A percentile compares a stretch with the other conserved stretches of the same genome.
phyloP scores from a whole-genome alignment of 345 rosid species.

The Microthlaspi erraticum region DNA sequence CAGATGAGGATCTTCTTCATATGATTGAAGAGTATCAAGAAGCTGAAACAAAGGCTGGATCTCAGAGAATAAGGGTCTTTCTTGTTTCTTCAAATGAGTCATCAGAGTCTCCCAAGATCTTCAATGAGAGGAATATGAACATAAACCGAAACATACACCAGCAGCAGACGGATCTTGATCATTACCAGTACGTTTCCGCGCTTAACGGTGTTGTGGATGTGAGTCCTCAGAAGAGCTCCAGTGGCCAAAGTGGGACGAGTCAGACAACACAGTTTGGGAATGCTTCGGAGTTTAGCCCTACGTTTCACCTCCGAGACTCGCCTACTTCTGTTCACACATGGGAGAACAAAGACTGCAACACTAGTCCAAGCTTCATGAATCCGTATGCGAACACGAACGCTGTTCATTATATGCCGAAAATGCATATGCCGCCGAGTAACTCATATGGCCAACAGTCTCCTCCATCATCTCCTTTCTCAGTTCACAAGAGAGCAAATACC shows the following conservation, averaged over 20 bases:
- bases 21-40: slow-evolving; percentile 86
- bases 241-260: slow-evolving; percentile 55
- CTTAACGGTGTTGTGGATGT: slow-evolving; percentile 66
- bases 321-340: slow-evolving; percentile 52
- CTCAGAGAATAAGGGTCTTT: slow-evolving; percentile 77
- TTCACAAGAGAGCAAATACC: slow-evolving; percentile 49
- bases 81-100: slow-evolving; percentile 60
- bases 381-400: slow-evolving; percentile 44
- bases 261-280: slow-evolving; percentile 56
- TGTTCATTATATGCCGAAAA: slow-evolving; percentile 43
- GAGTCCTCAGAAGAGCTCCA: slow-evolving; percentile 57
- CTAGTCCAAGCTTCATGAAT: slow-evolving; percentile 50
- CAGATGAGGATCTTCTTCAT: slow-evolving; percentile 80
- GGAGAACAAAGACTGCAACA: slow-evolving; percentile 54
- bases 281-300: slow-evolving; percentile 56
- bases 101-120: slow-evolving; percentile 58
- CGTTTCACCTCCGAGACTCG: slow-evolving; percentile 51
- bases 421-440: slow-evolving; percentile 45
- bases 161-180: slow-evolving; percentile 55
- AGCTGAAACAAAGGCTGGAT: slow-evolving; percentile 63
- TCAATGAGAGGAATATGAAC: slow-evolving; percentile 49
- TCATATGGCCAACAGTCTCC: slow-evolving; percentile 54
- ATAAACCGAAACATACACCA: slow-evolving; percentile 37
- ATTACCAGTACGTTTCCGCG: slow-evolving; percentile 66
- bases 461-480: slow-evolving; percentile 51